Base-by-base conservation (phyloP, 305 asterid genomes). In the Fraxinus velutina region DNA sequence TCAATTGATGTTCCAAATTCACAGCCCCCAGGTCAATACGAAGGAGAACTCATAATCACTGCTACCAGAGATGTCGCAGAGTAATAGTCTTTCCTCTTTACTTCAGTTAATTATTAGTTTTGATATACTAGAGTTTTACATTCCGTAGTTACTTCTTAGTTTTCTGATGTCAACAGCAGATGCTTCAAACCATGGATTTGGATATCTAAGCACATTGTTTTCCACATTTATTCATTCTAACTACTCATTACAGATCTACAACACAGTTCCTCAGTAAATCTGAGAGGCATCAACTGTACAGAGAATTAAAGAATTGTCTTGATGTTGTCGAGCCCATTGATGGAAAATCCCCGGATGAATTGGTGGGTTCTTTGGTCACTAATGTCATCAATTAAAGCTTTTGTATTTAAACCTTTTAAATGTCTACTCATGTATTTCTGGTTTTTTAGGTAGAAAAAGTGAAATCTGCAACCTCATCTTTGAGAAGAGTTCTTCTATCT, bases 11-110 rank as follows among this genome's bases (percentile, higher is more conserved):
- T 96, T 80, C 97, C 98, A 80, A 87, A 78, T 84, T 84, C 89
- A 76, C 99, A 94, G 81, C 91, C 94, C 78, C 97, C 98, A 21
- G 99, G 98, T 79, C 98, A 93, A 85, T 96, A 96, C 83, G 99
- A 92, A 81, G 99, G 97, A 86, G 99, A 94, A 85, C 52, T 96
- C 79, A 87, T 92, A 81, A 86, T 96, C 83, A 92, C 97, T 62
- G 98, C 99, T 83, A 85, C 86, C 82, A 90, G 91, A 88, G 88
- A 90, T 86, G 95, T 92, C 71, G 64, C 95, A 89, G 93, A 89
- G 99, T 94, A 87, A 93, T 89, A 39, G 81, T 84, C 91, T 85
- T 78, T 83, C 85, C 91, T 81, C 85, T 83, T 82, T 85, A 55
- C 84, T 84, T 78, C 81, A 84, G 83, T 87, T 85, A 86, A 81